Evolutionary conservation across 2,329 filamentous ascomycete genomes (phyloP), one percentile per base, ranked within the genome.

Genomic region (Pseudogymnoascus sp.): DNA sequence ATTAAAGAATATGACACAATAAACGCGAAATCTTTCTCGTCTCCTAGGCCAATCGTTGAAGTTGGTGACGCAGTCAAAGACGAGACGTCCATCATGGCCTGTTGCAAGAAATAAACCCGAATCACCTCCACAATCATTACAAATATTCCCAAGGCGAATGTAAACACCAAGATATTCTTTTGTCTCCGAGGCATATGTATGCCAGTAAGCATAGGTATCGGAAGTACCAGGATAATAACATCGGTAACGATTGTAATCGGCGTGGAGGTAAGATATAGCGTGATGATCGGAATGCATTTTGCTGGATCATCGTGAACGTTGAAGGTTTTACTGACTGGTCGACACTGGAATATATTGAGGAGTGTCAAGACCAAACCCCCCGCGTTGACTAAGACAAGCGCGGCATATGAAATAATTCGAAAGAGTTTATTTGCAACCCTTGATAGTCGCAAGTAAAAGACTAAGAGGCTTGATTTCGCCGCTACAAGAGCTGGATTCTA

Each of bases 221-320:
- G 92, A 12, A 96, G 78, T 44, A 92, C 87, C 27, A 96, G 79
- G 60, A 96, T 90, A 55, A 90, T 89, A 63, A 96, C 78, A 70
- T 96, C 92, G 31, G 91, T 95, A 64, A 93, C 87, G 68, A 96
- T 90, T 76, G 96, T 96, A 72, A 96, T 84, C 0, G 92, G 92
- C 0, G 91, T 88, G 5, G 91, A 92, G n/a, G 84, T 84, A 3
- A 88, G 80, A 68, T 87, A 87, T 38, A 88, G 77, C 2, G 83
- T 86, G 64, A 87, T 77, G 60, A 87, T 84, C 21, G 58, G 27
- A 35, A 66, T 66, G 55, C 65, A 66, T 25, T 41, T 33, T 27
- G 55, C 12, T 27, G 17, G 27, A 17, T 58, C 21, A 35, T 41
- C 39, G 63, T 10, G 31, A 8, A 74, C 67, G 63, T 77, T 74